Evolutionary conservation across 2,329 filamentous ascomycete genomes (phyloP).

Genomic region (Colletotrichum navitas): DNA sequence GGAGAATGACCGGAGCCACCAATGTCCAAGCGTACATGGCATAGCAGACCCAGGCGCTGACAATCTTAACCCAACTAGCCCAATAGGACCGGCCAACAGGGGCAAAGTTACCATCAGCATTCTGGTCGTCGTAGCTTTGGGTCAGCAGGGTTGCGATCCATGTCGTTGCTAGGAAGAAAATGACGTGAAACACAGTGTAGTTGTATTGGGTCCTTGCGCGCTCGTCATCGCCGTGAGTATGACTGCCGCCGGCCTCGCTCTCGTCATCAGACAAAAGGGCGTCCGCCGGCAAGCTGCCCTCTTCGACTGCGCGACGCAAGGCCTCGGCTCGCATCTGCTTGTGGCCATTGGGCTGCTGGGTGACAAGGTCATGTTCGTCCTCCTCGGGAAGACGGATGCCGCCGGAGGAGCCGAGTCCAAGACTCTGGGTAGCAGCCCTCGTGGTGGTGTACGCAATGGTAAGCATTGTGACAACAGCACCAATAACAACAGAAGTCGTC

Average conservation of each 20-base stretch:
- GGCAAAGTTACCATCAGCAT: conserved; percentile 80
- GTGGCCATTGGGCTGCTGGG: conserved; percentile 82
- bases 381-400: conserved; percentile 74
- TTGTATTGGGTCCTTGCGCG: conserved; percentile 92
- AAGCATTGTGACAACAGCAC: conserved; percentile 94
- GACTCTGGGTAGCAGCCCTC: conserved; percentile 90
- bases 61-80: conserved; percentile 99
- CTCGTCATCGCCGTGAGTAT: conserved; percentile 83
- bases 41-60: conserved; percentile 97
- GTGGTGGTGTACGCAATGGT: conserved; percentile 98
- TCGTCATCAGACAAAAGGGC: conserved; percentile 83
- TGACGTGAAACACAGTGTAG: conserved; percentile 95
- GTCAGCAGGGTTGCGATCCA: conserved; percentile 93
- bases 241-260: conserved; percentile 72
- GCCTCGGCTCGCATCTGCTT: conserved; percentile 95
- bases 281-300: conserved; percentile 90
- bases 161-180: conserved; percentile 95
- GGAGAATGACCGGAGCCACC: conserved; percentile 85
- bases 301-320: conserved; percentile 90
- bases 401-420: conserved; percentile 73
- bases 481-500: conserved; percentile 90
- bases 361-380: conserved; percentile 90
- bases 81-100: conserved; percentile 95
- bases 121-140: conserved; percentile 76
- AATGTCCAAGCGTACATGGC: conserved; percentile 94